Evolutionary conservation across 2,329 filamentous ascomycete species (phyloP), one percentile per base, ranked within the genome.

Genomic region (Botrytis cinerea): DNA sequence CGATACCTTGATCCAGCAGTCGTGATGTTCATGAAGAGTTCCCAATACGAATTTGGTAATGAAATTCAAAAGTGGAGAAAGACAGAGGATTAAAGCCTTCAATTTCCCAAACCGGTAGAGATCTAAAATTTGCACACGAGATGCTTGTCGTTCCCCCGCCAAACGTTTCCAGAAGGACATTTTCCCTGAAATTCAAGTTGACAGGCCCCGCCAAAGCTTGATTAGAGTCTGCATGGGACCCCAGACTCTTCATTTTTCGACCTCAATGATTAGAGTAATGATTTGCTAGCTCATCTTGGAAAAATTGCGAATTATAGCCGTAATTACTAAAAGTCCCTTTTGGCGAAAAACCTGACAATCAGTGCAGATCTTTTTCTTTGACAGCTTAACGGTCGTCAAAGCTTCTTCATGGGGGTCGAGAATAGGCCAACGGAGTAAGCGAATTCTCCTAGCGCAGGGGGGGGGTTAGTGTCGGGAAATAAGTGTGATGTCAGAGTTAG

Each of bases 171-270:
- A 32, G 32, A 61, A 61, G 59, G 25, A 61, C 22, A 40, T 40
- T 14, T 38, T 12, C 20, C 28, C 59, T n/a, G 18, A 16, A 61
- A 38, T 2, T 25, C 40, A n/a, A 40, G 32, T 14, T 12, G 59
- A 7, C 8, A 61, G 9, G 59, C 35, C 59, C 57, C 57, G 20
- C 32, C 25, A 38, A 40, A 40, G 32, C n/a, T 28, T 57, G 14
- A 32, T 57, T 4, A 18, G n/a, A 57, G n/a, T 7, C 16, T 32
- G 51, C 51, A 57, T 57, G 51, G 51, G 51, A 57, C n/a, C n/a
- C n/a, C n/a, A 57, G n/a, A 57, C 51, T 57, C 51, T 57, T 57
- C 51, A 28, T 28, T 57, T 57, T 57, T 57, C n/a, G n/a, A 54
- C n/a, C 6, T 57, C 51, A 57, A 28, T 57, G 51, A 32, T 28